Base-by-base conservation (phyloP, 176 grass and related monocot genomes). In the Musa itinerans region DNA sequence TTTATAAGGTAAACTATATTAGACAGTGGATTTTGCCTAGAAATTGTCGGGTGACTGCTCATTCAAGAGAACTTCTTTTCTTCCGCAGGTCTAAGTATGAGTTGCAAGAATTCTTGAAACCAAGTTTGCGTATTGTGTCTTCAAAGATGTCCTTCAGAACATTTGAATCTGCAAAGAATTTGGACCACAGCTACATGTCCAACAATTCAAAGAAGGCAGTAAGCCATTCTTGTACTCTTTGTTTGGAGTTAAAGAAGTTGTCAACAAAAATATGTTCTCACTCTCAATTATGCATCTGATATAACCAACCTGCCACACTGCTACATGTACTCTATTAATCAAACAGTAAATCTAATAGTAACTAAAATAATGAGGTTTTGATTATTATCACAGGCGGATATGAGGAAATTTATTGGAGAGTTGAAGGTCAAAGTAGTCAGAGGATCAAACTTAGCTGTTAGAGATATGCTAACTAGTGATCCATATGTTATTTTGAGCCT, bases 21-120 rank as follows among this genome's bases (percentile, higher is more conserved):
- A 29, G 2, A n/a, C 1, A 23, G 54, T 63, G 13, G n/a, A 10
- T 13, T 52, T 77, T 70, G 13, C 11, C 43, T 80, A 7, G 52
- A 26, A 20, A 54, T 27, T 22, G 17, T n/a, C 29, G 2, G 10
- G 13, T 65, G 17, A 11, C 7, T 53, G 55, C 49, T 43, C 22
- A 62, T 53, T 72, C 20, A 51, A 53, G 10, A 72, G 4, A 29
- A 20, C 10, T 34, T 63, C n/a, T 72, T 52, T 80, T 25, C 19
- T 56, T 26, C 22, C 11, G 24, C 76, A 99, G 95, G 84, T 84
- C 95, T 51, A 99, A 99, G 73, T 99, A 99, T 75, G 95, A 94
- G 85, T 87, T 81, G 23, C 95, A 99, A 73, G 90, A 93, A 70
- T 99, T 99, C 90, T 84, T 99, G 77, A 99, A 91, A 86, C 95